A percentile compares a stretch with the other conserved stretches of the same genome.
These are phyloP conservation scores for Auricularia heimuer DNA, from an alignment of 768 basidiomycete species.

Conservation along the genomic window DNA sequence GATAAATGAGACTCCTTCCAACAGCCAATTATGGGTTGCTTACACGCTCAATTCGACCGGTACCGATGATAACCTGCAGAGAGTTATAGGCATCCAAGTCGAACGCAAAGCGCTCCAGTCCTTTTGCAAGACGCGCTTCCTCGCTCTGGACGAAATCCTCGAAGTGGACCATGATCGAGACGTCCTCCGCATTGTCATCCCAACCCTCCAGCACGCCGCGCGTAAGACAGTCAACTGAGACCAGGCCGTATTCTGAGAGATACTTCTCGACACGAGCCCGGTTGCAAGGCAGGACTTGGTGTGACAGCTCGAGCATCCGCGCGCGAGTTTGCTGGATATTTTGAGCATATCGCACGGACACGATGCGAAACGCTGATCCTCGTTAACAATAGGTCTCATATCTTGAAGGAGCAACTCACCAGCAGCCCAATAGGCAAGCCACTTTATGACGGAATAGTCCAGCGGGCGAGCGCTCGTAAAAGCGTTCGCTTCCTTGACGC, in stretches of 20 bases:
- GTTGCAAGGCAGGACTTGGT: conserved; percentile 14
- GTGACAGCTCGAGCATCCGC: conserved; percentile 11
- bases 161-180: conserved; percentile 19
- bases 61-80: conserved; percentile 20
- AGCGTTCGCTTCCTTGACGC: conserved; percentile 23
- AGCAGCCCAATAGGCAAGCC: conserved; percentile 27
- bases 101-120: conserved; percentile 21
- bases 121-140: conserved; percentile 18
- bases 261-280: conserved; percentile 17
- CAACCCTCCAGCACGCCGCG: not conserved
- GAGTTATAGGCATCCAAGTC: conserved; percentile 24
- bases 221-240: not conserved
- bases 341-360: not conserved
- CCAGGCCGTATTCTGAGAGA: conserved; percentile 10
- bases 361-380: not conserved
- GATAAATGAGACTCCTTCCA: not conserved
- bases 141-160: conserved; percentile 17
- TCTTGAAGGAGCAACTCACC: conserved; percentile 14
- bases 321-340: conserved; percentile 10
- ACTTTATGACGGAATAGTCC: conserved; percentile 13
- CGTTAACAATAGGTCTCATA: not conserved
- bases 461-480: conserved; percentile 22
- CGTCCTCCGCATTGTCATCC: conserved; percentile 10
- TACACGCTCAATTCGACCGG: conserved; percentile 27
- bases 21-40: not conserved